Evolutionary conservation across 164 flowering plant genomes (phyloP).

Genomic region (Nymphaea colorata): DNA sequence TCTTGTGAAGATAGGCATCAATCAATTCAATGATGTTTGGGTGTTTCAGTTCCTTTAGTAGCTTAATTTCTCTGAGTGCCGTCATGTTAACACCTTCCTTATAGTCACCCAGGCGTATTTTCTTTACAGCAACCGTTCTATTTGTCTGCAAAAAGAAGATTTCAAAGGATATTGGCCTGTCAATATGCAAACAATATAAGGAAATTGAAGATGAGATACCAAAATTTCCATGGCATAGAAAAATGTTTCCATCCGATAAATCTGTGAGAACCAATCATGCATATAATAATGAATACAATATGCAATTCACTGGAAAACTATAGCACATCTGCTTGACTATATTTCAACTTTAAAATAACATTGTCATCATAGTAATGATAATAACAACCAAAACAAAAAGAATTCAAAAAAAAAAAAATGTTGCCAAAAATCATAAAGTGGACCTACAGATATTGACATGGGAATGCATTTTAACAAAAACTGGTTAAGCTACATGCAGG

Average conservation of each 20-base stretch:
- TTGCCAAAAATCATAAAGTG: no score
- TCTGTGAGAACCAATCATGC: not conserved
- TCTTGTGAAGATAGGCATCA: conserved; percentile 95
- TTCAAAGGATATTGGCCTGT: not conserved
- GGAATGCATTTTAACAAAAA: no score
- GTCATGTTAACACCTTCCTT: conserved; percentile 97
- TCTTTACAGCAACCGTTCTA: conserved; percentile 85
- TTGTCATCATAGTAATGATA: no score
- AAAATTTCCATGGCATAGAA: not conserved
- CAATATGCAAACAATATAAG: not conserved
- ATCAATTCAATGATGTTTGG: conserved; percentile 83
- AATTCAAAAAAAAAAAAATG: no score
- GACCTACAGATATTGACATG: no score
- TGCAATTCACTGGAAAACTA: no score
- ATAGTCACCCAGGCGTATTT: conserved; percentile 82
- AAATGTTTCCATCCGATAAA: not conserved
- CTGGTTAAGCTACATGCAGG: no score
- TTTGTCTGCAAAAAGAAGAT: conserved; percentile 48
- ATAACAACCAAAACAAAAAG: no score
- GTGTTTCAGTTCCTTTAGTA: conserved; percentile 89
- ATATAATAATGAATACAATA: no score
- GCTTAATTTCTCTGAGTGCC: conserved; percentile 86
- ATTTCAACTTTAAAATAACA: no score
- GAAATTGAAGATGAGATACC: not conserved
- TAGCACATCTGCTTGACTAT: no score